Evolutionary conservation across 345 rosid genomes (phyloP), one percentile per base, ranked within the genome.

Genomic region (Bruguiera parviflora): DNA sequence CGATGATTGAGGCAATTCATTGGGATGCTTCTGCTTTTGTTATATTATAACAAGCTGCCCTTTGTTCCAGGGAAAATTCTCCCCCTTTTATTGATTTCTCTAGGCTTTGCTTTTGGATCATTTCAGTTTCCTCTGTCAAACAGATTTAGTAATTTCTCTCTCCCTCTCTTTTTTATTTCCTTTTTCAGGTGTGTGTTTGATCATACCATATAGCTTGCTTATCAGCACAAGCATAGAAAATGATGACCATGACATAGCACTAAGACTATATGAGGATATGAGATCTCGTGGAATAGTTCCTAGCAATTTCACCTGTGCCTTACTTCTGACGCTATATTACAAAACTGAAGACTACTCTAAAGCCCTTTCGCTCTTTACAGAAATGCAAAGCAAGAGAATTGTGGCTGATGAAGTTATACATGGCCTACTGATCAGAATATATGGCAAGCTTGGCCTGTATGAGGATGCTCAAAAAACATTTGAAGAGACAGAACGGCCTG

Each of bases 291-390:
- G 89, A 71, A 80, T 86, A 58, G 67, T 86, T 72, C 98, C 98
- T 0, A 93, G 97, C 70, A 89, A 84, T 73, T 91, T 85, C 71
- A 93, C 98, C 3, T 91, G 96, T 80, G 98, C 98, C 63, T 89
- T 97, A 35, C 96, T 93, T 85, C 77, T 93, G 58, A 82, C 86
- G n/a, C 65, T 91, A 39, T 93, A 84, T 72, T 93, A 89, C 80
- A 91, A 86, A 71, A 87, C 62, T 11, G 86, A 81, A 76, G 88
- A 93, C 60, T 93, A 85, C 66, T 81, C 92, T 39, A 88, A 84
- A 81, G 98, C 97, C 6, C 89, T 93, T 58, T 76, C 92, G 65
- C 97, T 91, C 75, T 93, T 93, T 72, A 78, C 81, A 2, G 94
- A 91, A 75, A 93, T 93, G 98, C 92, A 84, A 52, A 86, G 71